Conservation (phyloP, 345 rosid species). For the Laguncularia racemosa region DNA sequence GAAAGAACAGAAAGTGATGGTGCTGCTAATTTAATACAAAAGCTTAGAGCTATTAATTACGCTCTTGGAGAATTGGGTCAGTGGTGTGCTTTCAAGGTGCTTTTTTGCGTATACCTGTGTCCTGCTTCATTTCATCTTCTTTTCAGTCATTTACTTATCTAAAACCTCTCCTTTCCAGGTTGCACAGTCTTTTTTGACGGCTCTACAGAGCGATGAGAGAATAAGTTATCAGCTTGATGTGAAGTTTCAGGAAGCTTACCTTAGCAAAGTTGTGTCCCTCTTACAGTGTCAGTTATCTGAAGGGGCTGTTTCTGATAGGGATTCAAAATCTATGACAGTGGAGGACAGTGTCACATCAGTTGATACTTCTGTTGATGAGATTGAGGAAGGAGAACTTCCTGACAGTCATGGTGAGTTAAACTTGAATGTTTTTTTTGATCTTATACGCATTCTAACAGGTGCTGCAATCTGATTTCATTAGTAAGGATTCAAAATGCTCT, state of each 20-base stretch:
- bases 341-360: conserved; percentile 27
- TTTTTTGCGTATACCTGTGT: not conserved
- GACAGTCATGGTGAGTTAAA: conserved; percentile 65
- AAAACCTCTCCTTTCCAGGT: conserved; percentile 40
- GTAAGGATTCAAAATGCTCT: too few species aligned
- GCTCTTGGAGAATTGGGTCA: conserved; percentile 95
- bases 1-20: conserved; percentile 99
- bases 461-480: too few species aligned
- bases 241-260: conserved; percentile 91
- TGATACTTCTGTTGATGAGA: conserved; percentile 43
- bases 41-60: conserved; percentile 85
- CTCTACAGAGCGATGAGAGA: conserved; percentile 91
- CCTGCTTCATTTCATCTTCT: not conserved
- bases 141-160: conserved; percentile 1
- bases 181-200: conserved; percentile 85
- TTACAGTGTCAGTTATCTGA: conserved; percentile 82
- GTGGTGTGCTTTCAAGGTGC: conserved; percentile 99
- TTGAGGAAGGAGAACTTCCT: conserved; percentile 99
- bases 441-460: too few species aligned
- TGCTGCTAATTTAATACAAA: conserved; percentile 91
- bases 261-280: conserved; percentile 65
- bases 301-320: conserved; percentile 77
- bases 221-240: conserved; percentile 88
- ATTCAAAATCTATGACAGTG: conserved; percentile 24
- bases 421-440: not conserved